Percentiles rank a stretch among this genome's conserved stretches.
These are phyloP conservation scores for Diaporthe capsici DNA, from an alignment of 2,329 filamentous ascomycete genomes.

Conservation along the genomic window DNA sequence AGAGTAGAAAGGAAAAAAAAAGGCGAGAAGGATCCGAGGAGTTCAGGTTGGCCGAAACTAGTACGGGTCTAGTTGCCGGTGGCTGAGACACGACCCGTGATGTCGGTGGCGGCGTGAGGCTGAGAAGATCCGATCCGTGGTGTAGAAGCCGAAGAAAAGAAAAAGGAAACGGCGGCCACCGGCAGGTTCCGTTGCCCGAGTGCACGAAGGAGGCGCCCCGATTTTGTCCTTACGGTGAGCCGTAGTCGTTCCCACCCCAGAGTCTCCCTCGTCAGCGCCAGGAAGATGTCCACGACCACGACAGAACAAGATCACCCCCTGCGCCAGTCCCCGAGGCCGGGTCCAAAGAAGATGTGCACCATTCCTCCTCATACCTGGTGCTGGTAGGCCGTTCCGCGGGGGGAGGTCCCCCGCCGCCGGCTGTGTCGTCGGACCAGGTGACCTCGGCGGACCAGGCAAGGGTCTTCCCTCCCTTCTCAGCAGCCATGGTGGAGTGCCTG, in stretches of 20 bases:
- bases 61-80: not conserved
- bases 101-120: conserved; percentile 3
- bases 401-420: not conserved
- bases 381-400: too few relatives aligned
- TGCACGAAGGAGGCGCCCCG: too few relatives aligned
- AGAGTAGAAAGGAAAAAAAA: not conserved
- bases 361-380: not conserved
- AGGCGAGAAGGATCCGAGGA: not conserved
- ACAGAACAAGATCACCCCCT: not conserved
- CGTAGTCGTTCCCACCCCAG: not conserved
- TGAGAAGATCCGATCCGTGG: not conserved
- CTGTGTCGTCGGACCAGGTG: not conserved
- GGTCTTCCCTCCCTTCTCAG: not conserved
- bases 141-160: too few relatives aligned
- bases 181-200: not conserved
- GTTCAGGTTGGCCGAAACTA: not conserved
- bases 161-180: not conserved
- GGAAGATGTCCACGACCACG: conserved; percentile 21
- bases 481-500: not conserved
- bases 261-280: too few relatives aligned
- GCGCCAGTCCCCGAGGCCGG: not conserved
- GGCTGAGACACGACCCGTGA: conserved; percentile 18
- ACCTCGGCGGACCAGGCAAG: conserved; percentile 15
- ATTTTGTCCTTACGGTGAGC: not conserved
- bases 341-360: not conserved